Conservation (phyloP, 768 basidiomycete genomes). For the Suillus spraguei region DNA sequence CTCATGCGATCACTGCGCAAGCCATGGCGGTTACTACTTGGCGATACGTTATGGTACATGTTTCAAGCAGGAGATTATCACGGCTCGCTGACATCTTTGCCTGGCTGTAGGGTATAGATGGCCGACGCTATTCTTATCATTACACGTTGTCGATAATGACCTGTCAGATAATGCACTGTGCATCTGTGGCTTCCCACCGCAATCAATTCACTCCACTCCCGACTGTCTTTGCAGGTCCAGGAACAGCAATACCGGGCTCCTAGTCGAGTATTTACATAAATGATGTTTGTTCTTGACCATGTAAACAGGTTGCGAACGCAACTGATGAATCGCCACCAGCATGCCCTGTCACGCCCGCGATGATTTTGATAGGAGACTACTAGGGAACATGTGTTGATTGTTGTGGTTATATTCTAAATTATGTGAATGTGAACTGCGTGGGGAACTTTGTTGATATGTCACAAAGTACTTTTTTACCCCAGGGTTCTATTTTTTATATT, state of each 20-base stretch:
- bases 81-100: neutral
- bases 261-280: neutral
- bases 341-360: neutral
- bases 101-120: neutral
- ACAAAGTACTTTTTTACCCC: conserved; percentile 28
- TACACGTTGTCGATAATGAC: neutral
- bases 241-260: neutral
- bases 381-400: conserved; percentile 7
- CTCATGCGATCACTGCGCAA: neutral
- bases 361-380: conserved; percentile 8
- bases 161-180: neutral
- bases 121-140: neutral
- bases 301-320: neutral
- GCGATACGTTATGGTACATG: neutral
- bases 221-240: neutral
- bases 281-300: neutral
- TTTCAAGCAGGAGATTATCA: neutral
- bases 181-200: neutral
- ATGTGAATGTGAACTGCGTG: conserved; percentile 1
- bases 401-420: conserved; percentile 13
- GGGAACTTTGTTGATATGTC: neutral
- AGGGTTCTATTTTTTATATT: conserved; percentile 16
- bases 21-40: neutral
- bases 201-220: neutral
- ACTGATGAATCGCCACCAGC: no score